Conservation (phyloP, 495 filamentous ascomycete genomes). For the Cercophora scortea region DNA sequence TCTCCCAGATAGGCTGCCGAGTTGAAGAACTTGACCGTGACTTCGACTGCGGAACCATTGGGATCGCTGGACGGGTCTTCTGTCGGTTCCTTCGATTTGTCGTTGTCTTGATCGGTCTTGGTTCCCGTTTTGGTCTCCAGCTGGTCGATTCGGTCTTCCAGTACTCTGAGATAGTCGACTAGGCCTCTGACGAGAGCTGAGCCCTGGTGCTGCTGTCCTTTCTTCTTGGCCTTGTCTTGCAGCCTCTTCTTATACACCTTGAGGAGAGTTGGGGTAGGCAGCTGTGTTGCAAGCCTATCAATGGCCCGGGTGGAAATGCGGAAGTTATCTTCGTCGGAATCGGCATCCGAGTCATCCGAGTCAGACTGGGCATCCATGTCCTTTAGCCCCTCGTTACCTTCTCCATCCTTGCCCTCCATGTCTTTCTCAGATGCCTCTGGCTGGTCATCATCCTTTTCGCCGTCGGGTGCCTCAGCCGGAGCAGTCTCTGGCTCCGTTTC, state of each 20-base stretch:
- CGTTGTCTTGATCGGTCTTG: not conserved
- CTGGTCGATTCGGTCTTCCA: constrained; percentile 4
- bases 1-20: not conserved
- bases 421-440: too few species aligned
- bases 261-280: not conserved
- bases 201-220: too few species aligned
- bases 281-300: not conserved
- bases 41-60: not conserved
- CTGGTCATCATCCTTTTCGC: too few species aligned
- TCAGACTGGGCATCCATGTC: too few species aligned
- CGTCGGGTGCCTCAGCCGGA: too few species aligned
- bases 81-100: not conserved
- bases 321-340: not conserved
- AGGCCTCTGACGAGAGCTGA: constrained; percentile 1
- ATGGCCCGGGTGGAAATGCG: not conserved
- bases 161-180: constrained; percentile 4
- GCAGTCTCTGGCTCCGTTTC: too few species aligned
- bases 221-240: too few species aligned
- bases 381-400: too few species aligned
- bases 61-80: not conserved
- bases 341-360: not conserved
- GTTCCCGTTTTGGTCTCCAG: not conserved
- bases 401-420: too few species aligned
- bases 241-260: not conserved
- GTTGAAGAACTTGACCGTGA: constrained; percentile 1